Conservation (phyloP, 1,284 basidiomycete species). For the Trichosporon sp. region DNA sequence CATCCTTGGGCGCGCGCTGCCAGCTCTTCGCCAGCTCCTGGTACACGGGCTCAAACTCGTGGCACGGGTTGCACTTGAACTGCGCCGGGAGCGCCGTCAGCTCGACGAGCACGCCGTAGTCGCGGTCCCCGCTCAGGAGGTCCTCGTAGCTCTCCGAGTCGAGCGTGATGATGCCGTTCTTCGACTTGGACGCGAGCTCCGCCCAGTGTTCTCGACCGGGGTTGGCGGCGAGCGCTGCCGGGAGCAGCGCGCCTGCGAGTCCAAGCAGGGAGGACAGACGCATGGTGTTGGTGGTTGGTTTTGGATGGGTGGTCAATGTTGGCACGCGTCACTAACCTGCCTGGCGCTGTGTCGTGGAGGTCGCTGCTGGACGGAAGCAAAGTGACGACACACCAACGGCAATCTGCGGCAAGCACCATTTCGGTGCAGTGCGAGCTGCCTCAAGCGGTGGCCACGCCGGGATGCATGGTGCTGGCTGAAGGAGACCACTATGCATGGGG, state of each 20-base stretch:
- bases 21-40: slow-evolving; percentile 73
- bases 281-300: slow-evolving; percentile 20
- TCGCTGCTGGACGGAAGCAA: slow-evolving; percentile 4
- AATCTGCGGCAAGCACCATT: not conserved
- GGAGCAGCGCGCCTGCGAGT: slow-evolving; percentile 20
- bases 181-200: slow-evolving; percentile 60
- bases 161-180: slow-evolving; percentile 74
- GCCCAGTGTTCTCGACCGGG: slow-evolving; percentile 31
- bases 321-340: slow-evolving; percentile 2
- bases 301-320: not conserved
- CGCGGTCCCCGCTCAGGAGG: slow-evolving; percentile 60
- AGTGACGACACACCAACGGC: not conserved
- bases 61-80: slow-evolving; percentile 59
- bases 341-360: not conserved
- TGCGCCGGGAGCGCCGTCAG: slow-evolving; percentile 77
- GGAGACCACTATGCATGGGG: not conserved
- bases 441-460: not conserved
- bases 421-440: not conserved
- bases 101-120: slow-evolving; percentile 76
- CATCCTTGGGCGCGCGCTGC: slow-evolving; percentile 58
- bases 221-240: slow-evolving; percentile 27
- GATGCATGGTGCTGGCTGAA: not conserved
- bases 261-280: slow-evolving; percentile 23
- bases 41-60: slow-evolving; percentile 76
- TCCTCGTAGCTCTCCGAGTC: slow-evolving; percentile 69